Evolutionary conservation across 2,329 filamentous ascomycete species (phyloP).

Genomic region (Fusarium begoniae): DNA sequence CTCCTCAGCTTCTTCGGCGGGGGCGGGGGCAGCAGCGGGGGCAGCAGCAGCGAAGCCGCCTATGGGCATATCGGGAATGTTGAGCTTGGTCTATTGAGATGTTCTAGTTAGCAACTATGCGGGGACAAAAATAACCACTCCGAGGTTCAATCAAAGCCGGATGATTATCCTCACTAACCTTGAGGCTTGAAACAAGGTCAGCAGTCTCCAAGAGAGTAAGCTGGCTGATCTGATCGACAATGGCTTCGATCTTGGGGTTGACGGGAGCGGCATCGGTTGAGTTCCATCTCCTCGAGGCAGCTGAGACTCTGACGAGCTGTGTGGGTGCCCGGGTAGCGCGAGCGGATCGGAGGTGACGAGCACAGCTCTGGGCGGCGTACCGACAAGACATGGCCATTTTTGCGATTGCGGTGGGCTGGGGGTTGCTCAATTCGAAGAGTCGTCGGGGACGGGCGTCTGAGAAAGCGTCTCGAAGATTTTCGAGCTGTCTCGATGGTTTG

Average conservation of each 20-base stretch:
- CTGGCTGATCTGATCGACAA: constrained; percentile 98
- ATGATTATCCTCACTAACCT: constrained; percentile 66
- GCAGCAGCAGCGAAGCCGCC: constrained; percentile 84
- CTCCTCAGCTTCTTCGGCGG: constrained; percentile 84
- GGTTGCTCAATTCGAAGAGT: constrained; percentile 41
- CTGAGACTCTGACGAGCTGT: constrained; percentile 57
- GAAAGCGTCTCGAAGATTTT: constrained; percentile 53
- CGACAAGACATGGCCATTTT: constrained; percentile 71
- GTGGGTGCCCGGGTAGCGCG: constrained; percentile 57
- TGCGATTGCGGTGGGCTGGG: constrained; percentile 41
- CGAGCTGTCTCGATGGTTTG: constrained; percentile 46
- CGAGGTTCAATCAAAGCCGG: constrained; percentile 19
- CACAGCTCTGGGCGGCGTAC: constrained; percentile 71
- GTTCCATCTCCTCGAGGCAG: constrained; percentile 79
- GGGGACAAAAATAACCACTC: not conserved
- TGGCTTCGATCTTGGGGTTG: constrained; percentile 92
- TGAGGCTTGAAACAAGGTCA: constrained; percentile 91
- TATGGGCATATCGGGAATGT: constrained; percentile 97
- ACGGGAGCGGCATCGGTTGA: constrained; percentile 75
- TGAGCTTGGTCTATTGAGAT: constrained; percentile 78
- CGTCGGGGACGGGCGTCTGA: constrained; percentile 45
- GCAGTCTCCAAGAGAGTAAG: constrained; percentile 98
- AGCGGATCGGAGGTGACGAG: constrained; percentile 66
- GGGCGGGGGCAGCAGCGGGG: constrained; percentile 65
- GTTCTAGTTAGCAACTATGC: constrained; percentile 24